Evolutionary conservation across 306 rosid genomes (phyloP), one percentile per base, ranked within the genome.

Genomic region (Acacia acuminata): DNA sequence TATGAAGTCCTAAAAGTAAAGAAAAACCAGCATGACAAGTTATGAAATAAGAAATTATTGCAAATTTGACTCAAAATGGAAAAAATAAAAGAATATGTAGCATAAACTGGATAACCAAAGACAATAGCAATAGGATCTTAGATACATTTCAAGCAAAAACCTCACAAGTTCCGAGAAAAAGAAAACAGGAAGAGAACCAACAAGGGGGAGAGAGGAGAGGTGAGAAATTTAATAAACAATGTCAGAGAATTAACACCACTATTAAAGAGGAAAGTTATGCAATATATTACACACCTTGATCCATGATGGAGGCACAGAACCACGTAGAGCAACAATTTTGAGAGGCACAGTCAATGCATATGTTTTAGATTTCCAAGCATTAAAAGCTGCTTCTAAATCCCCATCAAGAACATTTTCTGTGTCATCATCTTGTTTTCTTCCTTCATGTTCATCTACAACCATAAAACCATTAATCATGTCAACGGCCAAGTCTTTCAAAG

Each of bases 281-380:
- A 73, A 85, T 36, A 19, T 36, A 30, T 58, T 11, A 82, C 83
- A 76, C 50, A 91, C 98, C 95, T 93, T 94, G 87, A 91, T 76
- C 98, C 98, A 94, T 15, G 98, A 89, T 81, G 98, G 98, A 89
- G 98, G 98, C 44, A 95, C 42, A 79, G 98, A 93, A 81, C 97
- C 92, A 50, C 93, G 94, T 14, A 95, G 90, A 84, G 97, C 98
- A 85, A 90, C 90, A 80, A 90, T 72, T 63, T 58, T 92, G 84
- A 95, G 82, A 75, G 97, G 97, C 56, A 93, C 98, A 24, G 97
- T 95, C 91, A 95, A 85, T 72, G 98, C 94, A 66, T 77, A 95
- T 20, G 92, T 86, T 84, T 93, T 95, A 56, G 95, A 88, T 77
- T 92, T 95, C 98, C 98, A 95, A 58, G 89, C 53, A 74, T 83